phyloP scores from a whole-genome alignment of 768 basidiomycete genomes.

The Boletellus emodensis region DNA sequence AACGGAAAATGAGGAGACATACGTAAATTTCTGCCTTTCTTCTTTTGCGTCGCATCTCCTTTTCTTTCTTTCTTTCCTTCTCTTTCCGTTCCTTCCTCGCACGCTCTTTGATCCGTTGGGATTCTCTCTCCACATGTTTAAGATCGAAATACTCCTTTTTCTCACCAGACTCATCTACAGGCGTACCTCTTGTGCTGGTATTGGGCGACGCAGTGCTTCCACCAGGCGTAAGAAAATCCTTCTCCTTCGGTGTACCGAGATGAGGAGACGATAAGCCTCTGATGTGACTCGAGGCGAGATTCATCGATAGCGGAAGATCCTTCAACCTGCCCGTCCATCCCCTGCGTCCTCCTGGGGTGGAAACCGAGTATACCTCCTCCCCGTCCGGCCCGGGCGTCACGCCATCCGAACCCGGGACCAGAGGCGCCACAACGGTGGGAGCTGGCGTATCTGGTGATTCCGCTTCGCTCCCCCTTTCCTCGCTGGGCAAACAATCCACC shows the following conservation, averaged over 20 bases:
- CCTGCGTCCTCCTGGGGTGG: conserved; percentile 14
- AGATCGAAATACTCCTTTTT: conserved; percentile 29
- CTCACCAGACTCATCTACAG: conserved; percentile 18
- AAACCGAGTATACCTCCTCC: neutral
- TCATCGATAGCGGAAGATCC: conserved; percentile 35
- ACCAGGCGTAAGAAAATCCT: conserved; percentile 3
- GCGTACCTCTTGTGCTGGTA: conserved; percentile 18
- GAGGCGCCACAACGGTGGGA: conserved; percentile 15
- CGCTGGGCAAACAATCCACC: neutral
- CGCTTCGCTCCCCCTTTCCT: conserved; percentile 7
- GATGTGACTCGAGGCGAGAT: conserved; percentile 13
- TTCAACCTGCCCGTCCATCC: conserved; percentile 38
- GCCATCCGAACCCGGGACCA: conserved; percentile 8
- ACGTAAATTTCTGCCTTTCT: conserved; percentile 78
- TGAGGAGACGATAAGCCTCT: conserved; percentile 8
- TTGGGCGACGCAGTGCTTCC: conserved; percentile 20
- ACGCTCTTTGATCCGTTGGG: conserved; percentile 15
- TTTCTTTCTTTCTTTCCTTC: conserved; percentile 28
- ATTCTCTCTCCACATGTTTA: conserved; percentile 28
- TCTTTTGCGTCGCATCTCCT: conserved; percentile 48
- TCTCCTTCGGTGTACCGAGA: conserved; percentile 9
- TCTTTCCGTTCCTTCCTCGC: conserved; percentile 37
- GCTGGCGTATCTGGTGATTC: conserved; percentile 17
- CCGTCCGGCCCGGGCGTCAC: neutral
- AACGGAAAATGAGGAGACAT: conserved; percentile 23